Percentiles rank a stretch among this genome's conserved stretches.
These are phyloP conservation scores for Strobilomyces echinocephalus DNA, from an alignment of 768 basidiomycete species.

Conservation along the genomic window DNA sequence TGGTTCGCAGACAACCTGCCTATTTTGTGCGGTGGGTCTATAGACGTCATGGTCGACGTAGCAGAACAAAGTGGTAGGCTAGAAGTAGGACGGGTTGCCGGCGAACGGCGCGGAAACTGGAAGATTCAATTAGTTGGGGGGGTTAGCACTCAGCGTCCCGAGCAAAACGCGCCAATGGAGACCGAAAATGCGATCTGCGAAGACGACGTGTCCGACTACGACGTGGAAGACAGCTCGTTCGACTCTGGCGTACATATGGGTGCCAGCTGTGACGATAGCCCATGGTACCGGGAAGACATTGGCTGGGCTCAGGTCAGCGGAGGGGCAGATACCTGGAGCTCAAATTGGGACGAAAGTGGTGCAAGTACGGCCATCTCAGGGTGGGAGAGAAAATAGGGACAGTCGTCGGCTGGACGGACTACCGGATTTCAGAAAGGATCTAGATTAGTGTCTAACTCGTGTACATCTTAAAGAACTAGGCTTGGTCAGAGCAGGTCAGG, in stretches of 20 bases:
- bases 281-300: conserved; percentile 5
- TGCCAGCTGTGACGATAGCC: not conserved
- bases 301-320: conserved; percentile 15
- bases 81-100: conserved; percentile 17
- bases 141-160: conserved; percentile 4
- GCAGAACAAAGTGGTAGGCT: conserved; percentile 24
- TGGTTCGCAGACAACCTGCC: conserved; percentile 44
- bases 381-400: conserved; percentile 1
- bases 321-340: conserved; percentile 7
- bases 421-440: not conserved
- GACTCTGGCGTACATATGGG: conserved; percentile 27
- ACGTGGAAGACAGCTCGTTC: conserved; percentile 19
- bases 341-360: not conserved
- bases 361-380: not conserved
- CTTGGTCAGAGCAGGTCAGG: conserved; percentile 1
- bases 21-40: conserved; percentile 32
- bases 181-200: conserved; percentile 14
- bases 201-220: conserved; percentile 19
- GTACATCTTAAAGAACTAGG: conserved; percentile 20
- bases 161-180: conserved; percentile 8
- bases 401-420: not conserved
- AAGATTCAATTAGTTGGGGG: conserved; percentile 25
- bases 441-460: conserved; percentile 23
- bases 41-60: conserved; percentile 26
- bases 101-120: conserved; percentile 27